These are phyloP conservation scores for Pleurostoma richardsiae DNA, from an alignment of 2,329 filamentous ascomycete genomes.

Conservation along the genomic window DNA sequence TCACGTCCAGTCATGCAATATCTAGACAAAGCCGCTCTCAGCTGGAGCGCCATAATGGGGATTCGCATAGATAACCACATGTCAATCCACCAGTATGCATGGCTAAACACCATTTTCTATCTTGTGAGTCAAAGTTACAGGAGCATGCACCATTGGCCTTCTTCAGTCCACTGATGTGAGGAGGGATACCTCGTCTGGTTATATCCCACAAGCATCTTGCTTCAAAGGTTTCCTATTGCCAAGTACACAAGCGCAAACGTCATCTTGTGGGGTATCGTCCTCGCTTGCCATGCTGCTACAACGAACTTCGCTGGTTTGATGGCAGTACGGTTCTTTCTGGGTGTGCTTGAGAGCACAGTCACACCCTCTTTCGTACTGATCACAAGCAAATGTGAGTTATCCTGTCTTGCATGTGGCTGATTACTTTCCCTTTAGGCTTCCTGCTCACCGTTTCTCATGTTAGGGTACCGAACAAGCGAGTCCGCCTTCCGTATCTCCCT, in stretches of 20 bases:
- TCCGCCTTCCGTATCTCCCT: conserved; percentile 2
- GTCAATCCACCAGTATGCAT: too few species aligned
- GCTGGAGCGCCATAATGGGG: too few species aligned
- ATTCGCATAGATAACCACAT: too few species aligned
- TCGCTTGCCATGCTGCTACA: conserved; percentile 13
- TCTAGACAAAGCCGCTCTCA: too few species aligned
- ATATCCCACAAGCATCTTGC: conserved; percentile 20
- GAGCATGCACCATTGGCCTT: too few species aligned
- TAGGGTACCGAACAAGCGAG: conserved; percentile 17
- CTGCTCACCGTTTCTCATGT: conserved; percentile 1
- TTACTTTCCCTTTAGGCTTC: too few species aligned
- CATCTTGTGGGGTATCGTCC: conserved; percentile 31
- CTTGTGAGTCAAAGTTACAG: too few species aligned
- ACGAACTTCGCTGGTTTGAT: conserved; percentile 14
- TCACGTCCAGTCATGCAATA: too few species aligned
- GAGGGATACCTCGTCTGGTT: too few species aligned
- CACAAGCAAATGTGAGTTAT: background rate
- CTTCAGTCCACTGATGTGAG: too few species aligned
- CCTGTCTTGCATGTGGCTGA: too few species aligned
- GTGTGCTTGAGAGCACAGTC: conserved; percentile 16
- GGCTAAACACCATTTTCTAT: too few species aligned
- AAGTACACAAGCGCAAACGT: conserved; percentile 28
- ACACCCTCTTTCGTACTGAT: conserved; percentile 17
- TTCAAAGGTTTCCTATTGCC: conserved; percentile 23
- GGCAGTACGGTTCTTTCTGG: conserved; percentile 15